phyloP scores from a whole-genome alignment of 176 grass and related monocot genomes.

The Lolium multiflorum region DNA sequence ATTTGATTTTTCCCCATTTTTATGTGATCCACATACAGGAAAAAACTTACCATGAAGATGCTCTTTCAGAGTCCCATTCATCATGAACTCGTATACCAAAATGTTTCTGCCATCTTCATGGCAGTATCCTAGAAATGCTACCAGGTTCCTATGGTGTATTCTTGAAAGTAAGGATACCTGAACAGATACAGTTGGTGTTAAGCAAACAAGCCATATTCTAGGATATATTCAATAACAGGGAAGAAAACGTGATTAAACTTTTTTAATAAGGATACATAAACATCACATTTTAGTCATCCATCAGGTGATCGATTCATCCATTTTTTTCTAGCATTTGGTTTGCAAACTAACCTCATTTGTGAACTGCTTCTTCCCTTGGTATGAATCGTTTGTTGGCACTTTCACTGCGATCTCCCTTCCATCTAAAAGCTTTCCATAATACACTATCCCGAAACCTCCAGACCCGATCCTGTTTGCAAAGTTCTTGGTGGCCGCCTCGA shows the following conservation, averaged over 20 bases:
- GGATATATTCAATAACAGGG: too few species aligned
- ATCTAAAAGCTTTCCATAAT: constrained; percentile 79
- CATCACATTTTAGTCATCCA: too few species aligned
- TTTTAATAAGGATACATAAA: too few species aligned
- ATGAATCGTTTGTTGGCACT: constrained; percentile 78
- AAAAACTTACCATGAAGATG: constrained; percentile 66
- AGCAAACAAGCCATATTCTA: too few species aligned
- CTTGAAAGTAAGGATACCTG: constrained; percentile 85
- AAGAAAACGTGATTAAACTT: too few species aligned
- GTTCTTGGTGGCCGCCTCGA: constrained; percentile 61
- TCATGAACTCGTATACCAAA: constrained; percentile 90
- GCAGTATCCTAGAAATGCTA: constrained; percentile 76
- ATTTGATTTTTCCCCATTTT: too few species aligned
- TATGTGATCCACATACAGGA: not conserved
- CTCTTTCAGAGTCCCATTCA: constrained; percentile 83
- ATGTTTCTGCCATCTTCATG: constrained; percentile 79
- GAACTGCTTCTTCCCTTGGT: constrained; percentile 78
- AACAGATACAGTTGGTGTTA: not conserved
- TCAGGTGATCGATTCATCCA: too few species aligned
- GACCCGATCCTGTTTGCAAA: constrained; percentile 76
- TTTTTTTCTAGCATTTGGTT: too few species aligned
- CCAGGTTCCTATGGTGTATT: constrained; percentile 89
- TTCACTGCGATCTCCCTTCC: constrained; percentile 89
- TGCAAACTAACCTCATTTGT: constrained; percentile 50
- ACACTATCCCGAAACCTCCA: constrained; percentile 81